Base-by-base conservation (phyloP, 2,329 filamentous ascomycete species). In the Penicillium sp. region DNA sequence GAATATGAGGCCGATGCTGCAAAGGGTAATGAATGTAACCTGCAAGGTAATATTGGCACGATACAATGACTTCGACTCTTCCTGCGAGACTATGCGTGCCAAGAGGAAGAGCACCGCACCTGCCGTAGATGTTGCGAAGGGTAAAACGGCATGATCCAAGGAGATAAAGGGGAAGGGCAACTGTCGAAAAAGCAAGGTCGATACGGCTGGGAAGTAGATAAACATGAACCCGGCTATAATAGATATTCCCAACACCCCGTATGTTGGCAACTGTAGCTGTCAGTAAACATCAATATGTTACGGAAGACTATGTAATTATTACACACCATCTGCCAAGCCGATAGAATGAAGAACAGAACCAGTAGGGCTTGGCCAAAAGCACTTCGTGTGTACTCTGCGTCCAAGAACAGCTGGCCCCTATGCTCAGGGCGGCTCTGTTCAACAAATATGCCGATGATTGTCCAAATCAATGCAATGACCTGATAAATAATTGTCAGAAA, bases 1-100 rank as follows among this genome's bases (percentile, higher is more conserved):
- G 7, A 80, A 68, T 35, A 71, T 67, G 3, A 78, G 59, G 57
- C 76, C 75, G 60, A 80, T 54, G n/a, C 75, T 66, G 45, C 81
- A 71, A 1, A 83, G 64, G 4, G 78, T 39, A 6, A 78, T 54
- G 19, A 81, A 67, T 4, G 75, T 29, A 11, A 74, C 50, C 50
- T 76, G 76, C 16, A 78, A 56, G 52, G 68, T 69, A 4, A 69
- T 49, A 27, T 71, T 73, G 22, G 67, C 57, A 16, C 62, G 64
- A 29, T 63, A 62, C 5, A 70, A 48, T 11, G 66, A 65, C 48
- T 68, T 69, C 5, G 67, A 63, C 42, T 74, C 70, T 24, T 72
- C 68, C 10, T 66, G 66, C 9, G 68, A 65, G 14, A 68, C 54
- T 16, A 66, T 59, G 43, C 67, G 65, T 1, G 65, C 62, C 29